Conservation (phyloP, 1,284 basidiomycete genomes). For the Rhodotorula sp. region DNA sequence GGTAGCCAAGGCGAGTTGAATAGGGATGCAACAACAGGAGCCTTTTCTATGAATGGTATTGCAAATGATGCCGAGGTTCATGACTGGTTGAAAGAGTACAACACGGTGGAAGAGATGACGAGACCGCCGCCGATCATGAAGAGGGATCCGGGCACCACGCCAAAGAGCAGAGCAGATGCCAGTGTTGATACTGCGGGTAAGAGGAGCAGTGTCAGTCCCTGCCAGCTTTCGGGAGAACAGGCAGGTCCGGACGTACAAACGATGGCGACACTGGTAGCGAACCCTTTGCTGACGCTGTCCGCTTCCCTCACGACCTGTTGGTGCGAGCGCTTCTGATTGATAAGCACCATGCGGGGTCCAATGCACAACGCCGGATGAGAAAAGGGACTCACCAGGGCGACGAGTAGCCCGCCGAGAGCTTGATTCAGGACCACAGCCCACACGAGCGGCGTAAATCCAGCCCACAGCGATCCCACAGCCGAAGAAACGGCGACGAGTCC, state of each 20-base stretch:
- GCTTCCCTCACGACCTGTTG: conserved; percentile 40
- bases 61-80: neutral
- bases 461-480: conserved; percentile 2
- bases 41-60: neutral
- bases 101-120: conserved; percentile 39
- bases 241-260: conserved; percentile 29
- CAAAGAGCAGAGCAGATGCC: conserved; percentile 27
- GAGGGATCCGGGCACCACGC: conserved; percentile 24
- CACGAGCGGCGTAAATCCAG: conserved; percentile 36
- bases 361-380: neutral
- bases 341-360: no score
- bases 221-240: neutral
- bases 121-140: conserved; percentile 38
- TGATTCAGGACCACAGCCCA: conserved; percentile 45
- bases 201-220: neutral
- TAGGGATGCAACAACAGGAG: neutral
- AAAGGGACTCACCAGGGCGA: conserved; percentile 34
- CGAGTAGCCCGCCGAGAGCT: conserved; percentile 42
- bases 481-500: neutral
- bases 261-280: conserved; percentile 44
- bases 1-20: neutral
- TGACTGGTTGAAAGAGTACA: conserved; percentile 33
- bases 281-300: conserved; percentile 44
- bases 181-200: conserved; percentile 37
- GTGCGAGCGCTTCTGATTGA: neutral